A percentile compares a stretch with the other conserved stretches of the same genome.
These are phyloP conservation scores for Lentinula guzmanii DNA, from an alignment of 768 basidiomycete species.

Conservation along the genomic window DNA sequence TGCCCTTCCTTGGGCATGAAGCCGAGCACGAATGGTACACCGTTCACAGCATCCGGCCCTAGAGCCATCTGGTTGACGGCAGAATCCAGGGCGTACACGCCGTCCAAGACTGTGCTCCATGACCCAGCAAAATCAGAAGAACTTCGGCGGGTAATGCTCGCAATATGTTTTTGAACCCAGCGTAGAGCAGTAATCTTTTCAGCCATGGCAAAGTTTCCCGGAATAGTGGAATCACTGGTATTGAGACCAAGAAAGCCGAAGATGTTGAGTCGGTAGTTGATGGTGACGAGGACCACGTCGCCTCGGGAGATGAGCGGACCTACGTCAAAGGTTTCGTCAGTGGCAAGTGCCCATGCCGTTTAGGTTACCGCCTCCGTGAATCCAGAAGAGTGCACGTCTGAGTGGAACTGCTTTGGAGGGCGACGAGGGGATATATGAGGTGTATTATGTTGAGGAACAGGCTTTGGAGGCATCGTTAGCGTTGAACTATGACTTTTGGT, in stretches of 20 bases:
- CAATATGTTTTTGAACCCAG: conserved; percentile 40
- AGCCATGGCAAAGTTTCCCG: conserved; percentile 34
- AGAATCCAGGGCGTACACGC: conserved; percentile 8
- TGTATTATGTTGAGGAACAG: conserved; percentile 30
- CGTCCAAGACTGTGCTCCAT: conserved; percentile 11
- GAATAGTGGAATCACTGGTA: conserved; percentile 21
- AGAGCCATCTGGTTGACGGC: conserved; percentile 10
- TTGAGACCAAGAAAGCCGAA: conserved; percentile 31
- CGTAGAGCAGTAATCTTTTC: conserved; percentile 34
- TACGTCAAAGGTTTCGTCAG: conserved; percentile 27
- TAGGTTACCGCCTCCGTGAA: conserved; percentile 33
- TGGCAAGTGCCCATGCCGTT: conserved; percentile 20
- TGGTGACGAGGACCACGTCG: conserved; percentile 32
- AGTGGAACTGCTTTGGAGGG: conserved; percentile 12
- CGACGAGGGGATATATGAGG: conserved; percentile 24
- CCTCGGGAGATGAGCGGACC: conserved; percentile 28
- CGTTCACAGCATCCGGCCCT: conserved; percentile 10
- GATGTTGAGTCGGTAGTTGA: conserved; percentile 33
- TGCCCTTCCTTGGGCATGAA: conserved; percentile 14
- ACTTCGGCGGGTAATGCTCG: conserved; percentile 12
- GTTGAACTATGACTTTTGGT: background rate
- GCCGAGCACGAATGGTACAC: conserved; percentile 12
- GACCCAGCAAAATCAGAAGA: conserved; percentile 6
- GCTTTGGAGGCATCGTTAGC: background rate
- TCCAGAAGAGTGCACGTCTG: conserved; percentile 33